Conservation (phyloP, 495 filamentous ascomycete genomes). For the Venustampulla echinocandica region DNA sequence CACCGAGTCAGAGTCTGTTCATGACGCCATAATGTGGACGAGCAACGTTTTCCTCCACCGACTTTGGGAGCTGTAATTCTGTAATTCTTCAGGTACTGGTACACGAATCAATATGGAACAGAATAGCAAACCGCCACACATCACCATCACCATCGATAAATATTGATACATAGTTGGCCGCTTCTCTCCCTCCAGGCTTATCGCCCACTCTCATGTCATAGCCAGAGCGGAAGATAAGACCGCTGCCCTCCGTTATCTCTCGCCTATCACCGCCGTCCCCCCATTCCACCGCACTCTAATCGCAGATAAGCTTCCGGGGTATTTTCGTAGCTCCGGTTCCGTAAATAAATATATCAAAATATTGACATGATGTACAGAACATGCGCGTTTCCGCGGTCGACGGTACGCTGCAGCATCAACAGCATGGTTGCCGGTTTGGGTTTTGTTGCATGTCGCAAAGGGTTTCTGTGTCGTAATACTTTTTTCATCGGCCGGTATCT, state of each 20-base stretch:
- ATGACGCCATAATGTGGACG: too few relatives aligned
- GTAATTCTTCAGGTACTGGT: too few relatives aligned
- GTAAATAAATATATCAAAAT: background rate
- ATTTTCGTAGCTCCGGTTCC: background rate
- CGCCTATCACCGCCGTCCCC: background rate
- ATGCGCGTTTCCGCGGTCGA: background rate
- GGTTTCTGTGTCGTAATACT: slow-evolving; percentile 4
- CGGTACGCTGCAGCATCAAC: background rate
- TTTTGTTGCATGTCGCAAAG: slow-evolving; percentile 4
- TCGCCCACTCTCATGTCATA: background rate
- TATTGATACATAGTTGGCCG: background rate
- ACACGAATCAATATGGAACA: too few relatives aligned
- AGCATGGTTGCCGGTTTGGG: background rate
- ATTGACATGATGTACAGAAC: background rate
- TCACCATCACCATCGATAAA: background rate
- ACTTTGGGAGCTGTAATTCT: too few relatives aligned
- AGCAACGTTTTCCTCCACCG: too few relatives aligned
- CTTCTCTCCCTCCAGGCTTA: background rate
- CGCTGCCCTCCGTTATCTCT: background rate
- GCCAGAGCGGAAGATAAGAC: background rate
- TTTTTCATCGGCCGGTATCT: too few relatives aligned
- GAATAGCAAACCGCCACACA: too few relatives aligned
- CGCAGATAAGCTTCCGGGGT: background rate
- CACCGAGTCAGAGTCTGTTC: too few relatives aligned
- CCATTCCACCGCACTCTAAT: background rate